A percentile compares a stretch with the other conserved stretches of the same genome.
These are phyloP conservation scores for Pseudopediastrum boryanum DNA, from an alignment of 139 green algal species.

Conservation along the genomic window DNA sequence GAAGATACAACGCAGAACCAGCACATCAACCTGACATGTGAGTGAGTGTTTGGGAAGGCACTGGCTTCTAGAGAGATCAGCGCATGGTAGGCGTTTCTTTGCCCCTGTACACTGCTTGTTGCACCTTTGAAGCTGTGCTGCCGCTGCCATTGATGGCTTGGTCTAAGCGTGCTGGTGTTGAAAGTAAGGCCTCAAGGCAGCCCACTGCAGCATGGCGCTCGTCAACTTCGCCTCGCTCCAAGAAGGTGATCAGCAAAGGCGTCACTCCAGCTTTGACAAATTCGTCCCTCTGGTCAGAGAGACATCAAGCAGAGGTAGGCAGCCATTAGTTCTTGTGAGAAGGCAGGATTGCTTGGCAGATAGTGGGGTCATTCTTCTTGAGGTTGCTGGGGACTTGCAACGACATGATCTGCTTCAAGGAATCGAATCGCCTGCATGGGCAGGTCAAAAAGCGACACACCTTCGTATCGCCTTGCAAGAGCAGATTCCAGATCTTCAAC, in stretches of 20 bases:
- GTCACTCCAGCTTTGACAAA: constrained; percentile 42
- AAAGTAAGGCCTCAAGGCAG: constrained; percentile 40
- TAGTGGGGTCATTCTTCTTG: neutral
- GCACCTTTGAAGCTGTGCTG: too few relatives aligned
- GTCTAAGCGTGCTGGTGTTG: too few relatives aligned
- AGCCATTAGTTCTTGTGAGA: neutral
- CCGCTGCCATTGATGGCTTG: too few relatives aligned
- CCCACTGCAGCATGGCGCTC: constrained; percentile 38
- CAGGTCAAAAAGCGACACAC: too few relatives aligned
- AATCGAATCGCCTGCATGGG: too few relatives aligned
- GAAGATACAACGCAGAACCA: too few relatives aligned
- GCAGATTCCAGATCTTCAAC: constrained; percentile 36
- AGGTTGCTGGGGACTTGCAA: neutral
- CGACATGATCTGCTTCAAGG: too few relatives aligned
- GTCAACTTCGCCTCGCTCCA: constrained; percentile 38
- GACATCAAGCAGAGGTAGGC: neutral
- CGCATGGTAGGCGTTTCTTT: too few relatives aligned
- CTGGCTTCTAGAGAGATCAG: too few relatives aligned
- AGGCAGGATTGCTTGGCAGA: neutral
- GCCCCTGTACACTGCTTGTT: too few relatives aligned
- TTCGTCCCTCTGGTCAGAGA: constrained; percentile 45
- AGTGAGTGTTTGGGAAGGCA: too few relatives aligned
- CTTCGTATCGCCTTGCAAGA: constrained; percentile 34
- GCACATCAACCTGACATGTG: too few relatives aligned
- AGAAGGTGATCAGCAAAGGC: constrained; percentile 19